These are phyloP conservation scores for Argentina anserina DNA, from an alignment of 306 rosid species.

Conservation along the genomic window DNA sequence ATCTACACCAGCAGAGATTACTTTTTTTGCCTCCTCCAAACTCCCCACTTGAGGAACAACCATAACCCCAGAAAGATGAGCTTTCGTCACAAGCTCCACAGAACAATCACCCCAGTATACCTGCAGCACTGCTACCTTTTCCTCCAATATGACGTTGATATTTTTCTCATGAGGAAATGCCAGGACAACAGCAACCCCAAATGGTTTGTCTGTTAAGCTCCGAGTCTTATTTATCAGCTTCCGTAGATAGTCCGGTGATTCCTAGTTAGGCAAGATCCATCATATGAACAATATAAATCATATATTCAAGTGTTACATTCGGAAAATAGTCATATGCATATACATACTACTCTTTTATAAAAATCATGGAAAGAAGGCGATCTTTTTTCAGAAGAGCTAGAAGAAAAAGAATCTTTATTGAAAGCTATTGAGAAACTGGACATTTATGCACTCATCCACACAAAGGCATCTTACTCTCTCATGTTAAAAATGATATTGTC, in stretches of 20 bases:
- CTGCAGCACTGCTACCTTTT: conserved; percentile 73
- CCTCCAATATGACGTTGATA: conserved; percentile 60
- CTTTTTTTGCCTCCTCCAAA: conserved; percentile 48
- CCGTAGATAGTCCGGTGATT: conserved; percentile 59
- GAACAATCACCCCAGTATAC: conserved; percentile 81
- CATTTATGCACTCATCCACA: neutral
- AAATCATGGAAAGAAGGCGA: neutral
- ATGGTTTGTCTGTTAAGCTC: conserved; percentile 68
- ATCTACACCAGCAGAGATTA: conserved; percentile 64
- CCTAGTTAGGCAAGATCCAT: conserved; percentile 36
- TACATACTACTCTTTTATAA: too few relatives aligned
- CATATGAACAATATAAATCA: conserved; percentile 5
- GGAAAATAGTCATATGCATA: too few relatives aligned
- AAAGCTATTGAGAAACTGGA: neutral
- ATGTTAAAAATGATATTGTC: neutral
- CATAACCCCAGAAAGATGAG: conserved; percentile 72
- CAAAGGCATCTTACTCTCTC: neutral
- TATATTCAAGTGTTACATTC: neutral
- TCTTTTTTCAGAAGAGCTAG: neutral
- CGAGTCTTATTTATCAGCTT: conserved; percentile 63
- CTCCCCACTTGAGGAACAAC: conserved; percentile 83
- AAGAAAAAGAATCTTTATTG: neutral
- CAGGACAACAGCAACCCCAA: conserved; percentile 72
- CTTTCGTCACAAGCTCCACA: conserved; percentile 51
- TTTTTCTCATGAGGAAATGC: conserved; percentile 79